Base-by-base conservation (phyloP, 176 grass and related monocot species). In the Elymus sibiricus region DNA sequence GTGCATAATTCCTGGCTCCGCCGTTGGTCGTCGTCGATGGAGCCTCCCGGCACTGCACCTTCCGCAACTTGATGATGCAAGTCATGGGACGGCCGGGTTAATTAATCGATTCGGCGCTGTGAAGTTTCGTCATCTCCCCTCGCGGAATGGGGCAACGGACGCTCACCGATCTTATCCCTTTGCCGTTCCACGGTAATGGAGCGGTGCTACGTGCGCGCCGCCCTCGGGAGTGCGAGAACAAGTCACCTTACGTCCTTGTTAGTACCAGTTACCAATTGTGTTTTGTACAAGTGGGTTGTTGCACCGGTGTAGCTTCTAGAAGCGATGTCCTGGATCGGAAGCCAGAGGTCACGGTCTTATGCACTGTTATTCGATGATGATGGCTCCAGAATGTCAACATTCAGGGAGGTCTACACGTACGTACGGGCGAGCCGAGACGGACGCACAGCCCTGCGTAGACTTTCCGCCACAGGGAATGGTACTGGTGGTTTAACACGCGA, bases 371-470 rank as follows among this genome's bases (percentile, higher is more conserved):
- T 40, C 21, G 21, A 71, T 17, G 25, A 29, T 49, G 43, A 32
- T 28, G 61, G 6, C 29, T 22, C 25, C 29, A 19, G 61, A 84
- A 80, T 74, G 76, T 80, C 87, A 84, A 56, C 70, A 32, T 22
- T 22, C 5, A 16, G 71, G 9, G 1, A 75, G 28, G 42, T 13
- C 28, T 37, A 22, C 15, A 44, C 8, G 37, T 71, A 78, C 25
- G 67, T 68, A 66, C 12, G 67, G 81, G 53, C 12, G 14, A 60
- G 80, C 40, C 27, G 58, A 17, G 14, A 81, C 59, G 17, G 87
- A 65, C 17, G 37, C 81, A 21, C 61, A 63, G 1, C 47, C 72
- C 27, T 10, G 17, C 39, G 1, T 58, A 61, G 66, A 65, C 55
- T 79, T 79, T 26, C 40, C 21, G 1, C 31, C 38, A 34, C 53